These are phyloP conservation scores for Rhodotorula sp. DNA, from an alignment of 1,284 basidiomycete species.

Conservation along the genomic window DNA sequence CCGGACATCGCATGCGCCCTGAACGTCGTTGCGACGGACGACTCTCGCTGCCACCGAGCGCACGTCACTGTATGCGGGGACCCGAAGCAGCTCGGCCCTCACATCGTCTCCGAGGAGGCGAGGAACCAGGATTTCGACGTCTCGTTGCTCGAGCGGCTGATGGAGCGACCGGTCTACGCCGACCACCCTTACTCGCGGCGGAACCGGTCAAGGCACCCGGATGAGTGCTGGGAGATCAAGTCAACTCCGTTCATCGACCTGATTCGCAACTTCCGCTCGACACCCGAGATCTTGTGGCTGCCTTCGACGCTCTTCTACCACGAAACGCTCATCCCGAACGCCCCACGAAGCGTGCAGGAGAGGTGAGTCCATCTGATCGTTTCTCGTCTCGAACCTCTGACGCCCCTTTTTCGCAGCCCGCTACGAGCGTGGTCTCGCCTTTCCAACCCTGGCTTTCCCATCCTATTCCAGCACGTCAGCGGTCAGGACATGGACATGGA, in stretches of 20 bases:
- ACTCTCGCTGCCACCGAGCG: conserved; percentile 16
- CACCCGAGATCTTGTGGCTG: conserved; percentile 49
- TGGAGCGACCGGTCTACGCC: conserved; percentile 45
- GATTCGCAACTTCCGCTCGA: conserved; percentile 49
- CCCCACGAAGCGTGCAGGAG: conserved; percentile 30
- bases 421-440: conserved; percentile 45
- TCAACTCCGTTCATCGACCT: conserved; percentile 40
- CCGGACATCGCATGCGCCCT: conserved; percentile 48
- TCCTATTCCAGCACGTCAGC: conserved; percentile 46
- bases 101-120: conserved; percentile 45
- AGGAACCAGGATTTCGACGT: conserved; percentile 48
- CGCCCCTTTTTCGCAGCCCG: neutral
- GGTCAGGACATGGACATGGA: conserved; percentile 49
- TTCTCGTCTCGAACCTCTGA: neutral
- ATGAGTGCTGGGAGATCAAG: conserved; percentile 18
- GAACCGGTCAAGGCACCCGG: conserved; percentile 15
- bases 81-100: conserved; percentile 49
- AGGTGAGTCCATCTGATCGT: neutral
- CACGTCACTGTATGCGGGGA: conserved; percentile 49
- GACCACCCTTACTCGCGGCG: conserved; percentile 35
- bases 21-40: conserved; percentile 45
- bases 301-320: conserved; percentile 51
- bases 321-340: conserved; percentile 47
- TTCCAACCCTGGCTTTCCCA: conserved; percentile 46
- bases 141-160: conserved; percentile 49